Percentiles rank a stretch among this genome's conserved stretches.
Conservation (phyloP, 2,329 filamentous ascomycete genomes). For the Calonectria ilicicola region DNA sequence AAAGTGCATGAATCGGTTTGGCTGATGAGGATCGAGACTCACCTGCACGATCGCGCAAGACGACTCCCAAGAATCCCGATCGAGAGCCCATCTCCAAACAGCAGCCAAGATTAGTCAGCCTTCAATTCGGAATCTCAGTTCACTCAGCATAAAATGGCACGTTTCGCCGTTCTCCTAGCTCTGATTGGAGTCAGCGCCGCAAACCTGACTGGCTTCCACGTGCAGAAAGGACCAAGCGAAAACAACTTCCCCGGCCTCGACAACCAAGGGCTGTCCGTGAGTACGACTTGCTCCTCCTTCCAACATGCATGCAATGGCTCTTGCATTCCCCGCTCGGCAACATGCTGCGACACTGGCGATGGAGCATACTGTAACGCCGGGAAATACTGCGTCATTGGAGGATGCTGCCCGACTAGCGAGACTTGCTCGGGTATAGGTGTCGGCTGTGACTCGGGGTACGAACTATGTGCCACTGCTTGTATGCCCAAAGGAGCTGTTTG, state of each 20-base stretch:
- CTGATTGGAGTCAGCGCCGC: neutral
- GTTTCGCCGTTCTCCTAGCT: neutral
- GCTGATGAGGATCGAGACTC: neutral
- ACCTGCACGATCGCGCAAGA: neutral
- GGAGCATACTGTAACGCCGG: neutral
- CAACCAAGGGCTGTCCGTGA: neutral
- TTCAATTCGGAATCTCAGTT: neutral
- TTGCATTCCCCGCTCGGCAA: neutral
- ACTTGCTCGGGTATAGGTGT: neutral
- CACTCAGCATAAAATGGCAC: neutral
- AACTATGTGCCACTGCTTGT: neutral
- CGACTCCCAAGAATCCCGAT: neutral
- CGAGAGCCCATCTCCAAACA: neutral
- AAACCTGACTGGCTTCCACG: neutral
- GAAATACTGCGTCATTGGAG: neutral
- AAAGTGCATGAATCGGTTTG: neutral
- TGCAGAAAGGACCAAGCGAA: neutral
- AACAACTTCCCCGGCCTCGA: neutral
- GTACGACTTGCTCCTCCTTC: neutral
- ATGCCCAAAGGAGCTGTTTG: neutral
- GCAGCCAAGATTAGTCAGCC: neutral
- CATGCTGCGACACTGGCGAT: neutral
- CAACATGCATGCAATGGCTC: neutral
- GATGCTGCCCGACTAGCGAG: neutral
- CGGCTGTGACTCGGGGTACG: neutral